Conservation (phyloP, 2,329 filamentous ascomycete genomes). For the Colletotrichum sidae region DNA sequence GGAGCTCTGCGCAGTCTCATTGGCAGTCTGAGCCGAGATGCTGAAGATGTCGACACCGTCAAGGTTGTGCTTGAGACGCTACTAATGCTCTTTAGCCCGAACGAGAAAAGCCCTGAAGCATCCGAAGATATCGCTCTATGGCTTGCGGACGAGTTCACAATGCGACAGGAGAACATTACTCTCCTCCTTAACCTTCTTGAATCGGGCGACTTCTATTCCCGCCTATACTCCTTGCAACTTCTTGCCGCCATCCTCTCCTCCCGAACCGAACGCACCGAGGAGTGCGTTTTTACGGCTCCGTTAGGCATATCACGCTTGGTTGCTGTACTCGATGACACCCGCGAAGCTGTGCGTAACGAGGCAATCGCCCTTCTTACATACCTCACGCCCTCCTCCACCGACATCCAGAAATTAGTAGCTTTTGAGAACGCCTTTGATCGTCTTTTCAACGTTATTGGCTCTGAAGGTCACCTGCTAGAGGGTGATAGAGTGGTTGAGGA, state of each 20-base stretch:
- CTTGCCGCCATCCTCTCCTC: slow-evolving; percentile 87
- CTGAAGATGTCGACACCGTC: slow-evolving; percentile 94
- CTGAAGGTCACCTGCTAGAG: slow-evolving; percentile 83
- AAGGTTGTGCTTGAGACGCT: slow-evolving; percentile 96
- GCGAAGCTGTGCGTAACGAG: slow-evolving; percentile 90
- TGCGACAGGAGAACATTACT: slow-evolving; percentile 96
- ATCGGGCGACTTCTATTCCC: slow-evolving; percentile 86
- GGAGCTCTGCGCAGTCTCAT: slow-evolving; percentile 92
- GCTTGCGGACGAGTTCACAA: slow-evolving; percentile 98
- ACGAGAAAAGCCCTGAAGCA: slow-evolving; percentile 83
- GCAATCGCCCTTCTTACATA: slow-evolving; percentile 88
- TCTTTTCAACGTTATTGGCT: slow-evolving; percentile 83
- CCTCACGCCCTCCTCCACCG: slow-evolving; percentile 85
- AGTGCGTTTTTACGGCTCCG: slow-evolving; percentile 91
- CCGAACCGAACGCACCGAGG: slow-evolving; percentile 90
- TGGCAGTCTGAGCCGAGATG: slow-evolving; percentile 84
- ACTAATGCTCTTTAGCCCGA: slow-evolving; percentile 87
- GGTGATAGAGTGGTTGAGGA: slow-evolving; percentile 93
- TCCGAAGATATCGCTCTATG: slow-evolving; percentile 96
- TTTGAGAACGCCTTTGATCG: slow-evolving; percentile 95
- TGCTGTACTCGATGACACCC: slow-evolving; percentile 82
- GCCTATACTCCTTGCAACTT: slow-evolving; percentile 90
- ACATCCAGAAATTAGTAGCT: slow-evolving; percentile 94
- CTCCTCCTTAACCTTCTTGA: slow-evolving; percentile 91
- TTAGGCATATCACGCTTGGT: slow-evolving; percentile 90